A percentile compares a stretch with the other conserved stretches of the same genome.
These are phyloP conservation scores for Verticillium nubilum DNA, from an alignment of 2,329 filamentous ascomycete genomes.

Conservation along the genomic window DNA sequence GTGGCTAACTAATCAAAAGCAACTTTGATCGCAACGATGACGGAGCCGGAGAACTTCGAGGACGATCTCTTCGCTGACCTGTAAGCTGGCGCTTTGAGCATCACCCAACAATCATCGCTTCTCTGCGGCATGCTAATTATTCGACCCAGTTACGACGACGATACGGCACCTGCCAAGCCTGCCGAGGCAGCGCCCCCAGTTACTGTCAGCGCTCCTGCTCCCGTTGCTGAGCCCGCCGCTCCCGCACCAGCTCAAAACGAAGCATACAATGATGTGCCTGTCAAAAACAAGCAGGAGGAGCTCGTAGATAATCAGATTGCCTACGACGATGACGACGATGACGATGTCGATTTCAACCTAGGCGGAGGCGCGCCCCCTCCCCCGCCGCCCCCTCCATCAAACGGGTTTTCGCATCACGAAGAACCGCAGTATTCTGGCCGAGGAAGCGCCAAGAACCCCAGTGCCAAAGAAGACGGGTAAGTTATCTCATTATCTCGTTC, in stretches of 20 bases:
- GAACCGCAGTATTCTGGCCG: conserved; percentile 20
- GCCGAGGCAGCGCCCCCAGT: conserved; percentile 22
- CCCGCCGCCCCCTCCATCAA: conserved; percentile 3
- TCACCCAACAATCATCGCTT: conserved; percentile 1
- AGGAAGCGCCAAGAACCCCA: conserved; percentile 46
- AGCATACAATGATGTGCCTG: conserved; percentile 18
- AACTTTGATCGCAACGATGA: conserved; percentile 47
- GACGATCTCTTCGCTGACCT: conserved; percentile 95
- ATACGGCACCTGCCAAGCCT: conserved; percentile 45
- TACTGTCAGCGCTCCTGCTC: conserved; percentile 18
- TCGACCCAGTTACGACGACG: conserved; percentile 56
- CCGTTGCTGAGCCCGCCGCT: conserved; percentile 27
- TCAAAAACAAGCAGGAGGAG: conserved; percentile 27
- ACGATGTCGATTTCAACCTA: conserved; percentile 55
- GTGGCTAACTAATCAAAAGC: background rate
- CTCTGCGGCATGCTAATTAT: background rate
- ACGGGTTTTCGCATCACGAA: conserved; percentile 20
- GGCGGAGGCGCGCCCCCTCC: conserved; percentile 20
- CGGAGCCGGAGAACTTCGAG: conserved; percentile 76
- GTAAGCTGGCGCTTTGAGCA: conserved; percentile 48
- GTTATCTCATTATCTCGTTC: conserved; percentile 31
- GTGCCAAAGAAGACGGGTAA: conserved; percentile 87
- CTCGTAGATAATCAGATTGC: background rate
- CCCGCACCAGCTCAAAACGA: conserved; percentile 25
- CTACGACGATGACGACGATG: conserved; percentile 44